Percentiles rank a stretch among this genome's conserved stretches.
These are phyloP conservation scores for Phytomonas sp. DNA, from an alignment of 208 protist genomes.

Conservation along the genomic window DNA sequence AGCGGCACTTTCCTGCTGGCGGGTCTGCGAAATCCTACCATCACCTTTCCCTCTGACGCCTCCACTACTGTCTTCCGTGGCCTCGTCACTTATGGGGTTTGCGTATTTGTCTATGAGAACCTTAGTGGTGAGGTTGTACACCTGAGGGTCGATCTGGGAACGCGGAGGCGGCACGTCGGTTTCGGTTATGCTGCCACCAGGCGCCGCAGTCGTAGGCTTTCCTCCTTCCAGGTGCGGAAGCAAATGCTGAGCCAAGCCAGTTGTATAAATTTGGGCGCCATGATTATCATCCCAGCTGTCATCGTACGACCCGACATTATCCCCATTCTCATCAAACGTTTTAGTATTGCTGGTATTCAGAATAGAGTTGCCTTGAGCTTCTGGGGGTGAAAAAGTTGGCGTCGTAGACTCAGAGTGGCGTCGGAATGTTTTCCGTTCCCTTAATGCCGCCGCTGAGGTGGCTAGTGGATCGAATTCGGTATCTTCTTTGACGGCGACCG, in stretches of 20 bases:
- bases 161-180: not conserved
- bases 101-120: conserved; percentile 30
- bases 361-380: not conserved
- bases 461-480: conserved; percentile 54
- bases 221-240: conserved; percentile 1
- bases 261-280: not conserved
- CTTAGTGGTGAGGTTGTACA: conserved; percentile 30
- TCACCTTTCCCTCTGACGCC: not conserved
- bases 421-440: conserved; percentile 27
- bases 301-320: not conserved
- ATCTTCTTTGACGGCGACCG: not conserved
- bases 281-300: not conserved
- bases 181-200: not conserved
- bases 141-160: conserved; percentile 1
- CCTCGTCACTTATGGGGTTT: not conserved
- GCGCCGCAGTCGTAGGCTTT: not conserved
- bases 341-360: not conserved
- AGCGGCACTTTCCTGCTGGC: not conserved
- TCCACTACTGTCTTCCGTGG: conserved; percentile 1
- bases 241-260: not conserved
- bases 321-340: not conserved
- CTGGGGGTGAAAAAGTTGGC: not conserved
- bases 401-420: conserved; percentile 19
- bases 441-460: conserved; percentile 37
- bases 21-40: not conserved